phyloP scores from a whole-genome alignment of 2,329 filamentous ascomycete species.

The Didymella lethalis region DNA sequence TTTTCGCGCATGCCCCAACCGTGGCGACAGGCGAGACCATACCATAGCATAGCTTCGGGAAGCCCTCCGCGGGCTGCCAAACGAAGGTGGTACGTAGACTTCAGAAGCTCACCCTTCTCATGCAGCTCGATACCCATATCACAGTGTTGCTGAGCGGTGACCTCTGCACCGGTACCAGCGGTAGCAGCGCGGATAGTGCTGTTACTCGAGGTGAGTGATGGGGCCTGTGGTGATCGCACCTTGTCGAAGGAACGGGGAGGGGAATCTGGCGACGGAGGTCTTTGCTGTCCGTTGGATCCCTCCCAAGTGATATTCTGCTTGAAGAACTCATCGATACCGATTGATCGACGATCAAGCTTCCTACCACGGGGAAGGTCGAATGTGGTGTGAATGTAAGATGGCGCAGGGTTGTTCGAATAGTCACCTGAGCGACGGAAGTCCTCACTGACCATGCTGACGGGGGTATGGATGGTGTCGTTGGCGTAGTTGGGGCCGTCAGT shows the following conservation, averaged over 20 bases:
- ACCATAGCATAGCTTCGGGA: constrained; percentile 94
- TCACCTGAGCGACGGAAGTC: constrained; percentile 65
- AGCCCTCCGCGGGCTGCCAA: constrained; percentile 85
- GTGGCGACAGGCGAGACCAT: constrained; percentile 92
- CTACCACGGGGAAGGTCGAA: constrained; percentile 86
- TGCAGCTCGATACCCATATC: constrained; percentile 90
- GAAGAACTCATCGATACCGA: constrained; percentile 51
- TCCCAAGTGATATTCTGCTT: constrained; percentile 69
- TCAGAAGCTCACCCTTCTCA: constrained; percentile 83
- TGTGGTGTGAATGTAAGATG: constrained; percentile 87
- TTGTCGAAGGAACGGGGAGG: constrained; percentile 49
- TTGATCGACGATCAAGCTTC: constrained; percentile 68
- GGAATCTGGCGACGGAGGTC: constrained; percentile 51
- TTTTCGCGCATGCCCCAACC: constrained; percentile 98
- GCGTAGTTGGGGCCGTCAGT: constrained; percentile 61
- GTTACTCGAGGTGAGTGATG: constrained; percentile 54
- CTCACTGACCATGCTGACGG: constrained; percentile 76
- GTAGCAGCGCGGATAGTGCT: constrained; percentile 56
- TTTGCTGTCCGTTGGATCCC: constrained; percentile 45
- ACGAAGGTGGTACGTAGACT: constrained; percentile 95
- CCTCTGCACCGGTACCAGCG: constrained; percentile 61
- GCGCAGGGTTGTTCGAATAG: constrained; percentile 63
- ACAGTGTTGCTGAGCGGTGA: constrained; percentile 87
- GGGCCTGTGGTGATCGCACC: constrained; percentile 32
- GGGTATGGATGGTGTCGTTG: constrained; percentile 72